Conservation (phyloP, 1,284 basidiomycete genomes). For the Sanghuangporus sanghuang region DNA sequence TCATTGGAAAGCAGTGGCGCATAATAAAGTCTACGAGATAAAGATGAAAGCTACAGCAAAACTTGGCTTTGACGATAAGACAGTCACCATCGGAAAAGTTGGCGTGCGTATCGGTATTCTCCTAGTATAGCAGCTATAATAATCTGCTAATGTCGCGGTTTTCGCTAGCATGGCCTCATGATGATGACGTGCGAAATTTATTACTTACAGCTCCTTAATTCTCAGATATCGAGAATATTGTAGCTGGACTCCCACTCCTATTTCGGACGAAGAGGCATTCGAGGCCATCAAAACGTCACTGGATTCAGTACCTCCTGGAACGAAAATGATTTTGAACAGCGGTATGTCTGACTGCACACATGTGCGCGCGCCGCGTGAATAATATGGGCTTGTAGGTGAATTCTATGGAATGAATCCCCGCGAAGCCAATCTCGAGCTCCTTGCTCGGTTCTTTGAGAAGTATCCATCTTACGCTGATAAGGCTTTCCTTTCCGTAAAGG, state of each 20-base stretch:
- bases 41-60: constrained; percentile 2
- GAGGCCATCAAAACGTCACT: constrained; percentile 60
- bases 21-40: neutral
- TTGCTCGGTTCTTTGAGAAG: constrained; percentile 40
- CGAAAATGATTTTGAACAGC: constrained; percentile 45
- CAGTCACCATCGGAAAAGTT: constrained; percentile 1
- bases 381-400: constrained; percentile 26
- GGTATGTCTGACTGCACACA: constrained; percentile 27
- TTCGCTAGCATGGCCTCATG: constrained; percentile 45
- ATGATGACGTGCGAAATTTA: constrained; percentile 41
- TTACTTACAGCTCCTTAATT: neutral
- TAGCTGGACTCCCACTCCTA: constrained; percentile 34
- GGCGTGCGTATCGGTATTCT: neutral
- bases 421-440: constrained; percentile 36
- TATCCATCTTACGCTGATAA: constrained; percentile 51
- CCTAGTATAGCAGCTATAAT: neutral
- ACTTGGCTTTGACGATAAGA: neutral
- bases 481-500: constrained; percentile 43
- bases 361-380: neutral
- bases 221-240: neutral
- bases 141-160: neutral
- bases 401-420: constrained; percentile 36
- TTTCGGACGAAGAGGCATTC: constrained; percentile 53
- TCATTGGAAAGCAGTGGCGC: neutral
- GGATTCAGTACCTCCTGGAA: constrained; percentile 40